These are phyloP conservation scores for Saccharomyces jurei DNA, from an alignment of 805 yeast species.

Conservation along the genomic window DNA sequence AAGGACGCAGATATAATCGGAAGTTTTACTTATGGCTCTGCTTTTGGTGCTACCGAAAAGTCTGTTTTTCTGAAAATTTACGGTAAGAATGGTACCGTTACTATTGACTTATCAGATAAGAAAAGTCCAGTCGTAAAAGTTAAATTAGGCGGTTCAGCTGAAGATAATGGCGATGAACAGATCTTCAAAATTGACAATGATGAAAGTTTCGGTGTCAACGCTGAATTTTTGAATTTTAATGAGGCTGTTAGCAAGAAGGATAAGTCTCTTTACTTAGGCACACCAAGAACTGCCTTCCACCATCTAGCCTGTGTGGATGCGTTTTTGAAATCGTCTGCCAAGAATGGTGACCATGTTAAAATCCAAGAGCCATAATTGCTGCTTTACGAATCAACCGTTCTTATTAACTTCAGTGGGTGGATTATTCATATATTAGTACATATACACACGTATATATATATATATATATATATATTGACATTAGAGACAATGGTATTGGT, in stretches of 20 bases:
- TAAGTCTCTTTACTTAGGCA: constrained; percentile 45
- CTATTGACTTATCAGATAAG: constrained; percentile 50
- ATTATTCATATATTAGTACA: not conserved
- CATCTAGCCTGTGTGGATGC: constrained; percentile 90
- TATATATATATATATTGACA: not conserved
- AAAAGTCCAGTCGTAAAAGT: constrained; percentile 33
- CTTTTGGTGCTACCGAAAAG: constrained; percentile 76
- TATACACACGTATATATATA: not conserved
- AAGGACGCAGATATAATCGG: constrained; percentile 61
- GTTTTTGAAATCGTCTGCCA: constrained; percentile 58
- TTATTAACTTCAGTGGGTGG: not conserved
- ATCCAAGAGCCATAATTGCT: constrained; percentile 30
- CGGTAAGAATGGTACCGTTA: constrained; percentile 72
- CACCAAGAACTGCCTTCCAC: constrained; percentile 81
- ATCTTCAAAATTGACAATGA: constrained; percentile 35
- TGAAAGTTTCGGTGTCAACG: constrained; percentile 46
- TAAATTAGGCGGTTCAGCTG: constrained; percentile 24
- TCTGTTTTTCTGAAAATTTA: constrained; percentile 57
- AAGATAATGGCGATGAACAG: constrained; percentile 19
- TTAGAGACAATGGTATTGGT: not conserved
- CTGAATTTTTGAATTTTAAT: constrained; percentile 47
- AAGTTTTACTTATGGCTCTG: constrained; percentile 79
- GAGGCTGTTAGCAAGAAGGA: constrained; percentile 58
- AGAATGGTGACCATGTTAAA: constrained; percentile 43
- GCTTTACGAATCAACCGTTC: not conserved